Evolutionary conservation across 2,329 filamentous ascomycete species (phyloP), one percentile per base, ranked within the genome.

Genomic region (Diaporthe aspalathi): DNA sequence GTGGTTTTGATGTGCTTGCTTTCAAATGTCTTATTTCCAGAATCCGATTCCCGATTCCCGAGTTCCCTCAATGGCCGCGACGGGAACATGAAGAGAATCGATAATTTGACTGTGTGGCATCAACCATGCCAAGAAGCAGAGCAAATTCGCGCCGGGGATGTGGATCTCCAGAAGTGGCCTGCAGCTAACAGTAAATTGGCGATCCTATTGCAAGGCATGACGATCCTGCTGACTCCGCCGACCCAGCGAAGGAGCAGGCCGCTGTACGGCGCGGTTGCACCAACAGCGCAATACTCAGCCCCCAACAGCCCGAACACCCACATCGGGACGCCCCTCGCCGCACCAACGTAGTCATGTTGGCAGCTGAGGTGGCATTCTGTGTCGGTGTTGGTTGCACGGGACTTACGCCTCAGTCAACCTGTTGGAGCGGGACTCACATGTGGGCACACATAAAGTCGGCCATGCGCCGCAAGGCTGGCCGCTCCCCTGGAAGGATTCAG

Each of bases 191-290:
- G 60, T 50, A 65, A 50, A 50, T 65, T 65, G 14, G 60, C n/a
- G 45, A 65, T 65, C 60, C 60, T 65, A 8, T 8, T 32, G 22
- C 29, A 40, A 27, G 35, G 29, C 52, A 49, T 56, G 38, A 17
- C 66, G 27, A 68, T 68, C 66, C 27, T 56, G 49, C 45, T 68
- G 50, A 56, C 52, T 68, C 50, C 66, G 66, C 66, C 66, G 27
- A 2, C 40, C 47, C 66, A 57, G n/a, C 22, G 43, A 56, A 56
- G 66, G 53, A 68, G 40, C 52, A 45, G 43, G 38, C 29, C 29
- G 45, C 20, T 52, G 17, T 67, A 38, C 65, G 65, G 65, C 50
- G 29, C 66, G 40, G 66, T 29, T 50, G 60, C 5, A 50, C 60
- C 60, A 65, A 50, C 63, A 53, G 22, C 35, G 17, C 38, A 12